Evolutionary conservation across 208 protist species (phyloP), one percentile per base, ranked within the genome.

Genomic region (Leishmania tropica): DNA sequence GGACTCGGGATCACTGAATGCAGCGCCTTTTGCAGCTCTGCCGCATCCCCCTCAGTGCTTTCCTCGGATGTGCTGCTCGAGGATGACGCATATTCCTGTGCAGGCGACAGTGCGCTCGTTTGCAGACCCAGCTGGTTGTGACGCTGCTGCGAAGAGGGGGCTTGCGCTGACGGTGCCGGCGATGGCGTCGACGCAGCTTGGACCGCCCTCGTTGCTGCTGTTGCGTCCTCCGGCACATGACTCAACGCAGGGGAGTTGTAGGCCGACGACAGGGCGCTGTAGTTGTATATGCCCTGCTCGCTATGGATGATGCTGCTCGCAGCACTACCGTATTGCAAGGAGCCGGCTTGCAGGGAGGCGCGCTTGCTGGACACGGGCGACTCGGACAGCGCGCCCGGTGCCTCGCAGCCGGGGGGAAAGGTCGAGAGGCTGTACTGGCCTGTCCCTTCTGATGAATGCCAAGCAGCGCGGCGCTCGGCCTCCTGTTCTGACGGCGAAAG

Each of bases 211-310:
- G 76, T 40, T 40, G 40, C 54, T 48, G 51, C 35, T 48, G 45
- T 58, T 58, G 73, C 19, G 3, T 80, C 76, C 28, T 84, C 76
- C 24, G 70, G 53, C 31, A 83, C 56, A 40, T 83, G 79, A 67
- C 78, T 82, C 73, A 75, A 45, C 15, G 70, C 78, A 13, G 85
- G 81, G 35, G 85, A 85, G 72, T 81, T 79, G 37, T 37, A 60
- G 7, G 73, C 74, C n/a, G 85, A 85, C 51, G 58, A 62, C 21
- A 86, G 47, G 31, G 67, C 64, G 56, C 85, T 83, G 79, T 81
- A 86, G 60, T 58, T 80, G 76, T 83, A 88, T 7, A 51, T 72
- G 51, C 68, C 81, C 54, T 83, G 75, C 7, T 86, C 81, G 56
- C 81, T 88, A 60, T 58, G 84, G 31, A 81, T 64, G 35, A 85